phyloP scores from a whole-genome alignment of 1,284 basidiomycete species.

The Acaromyces ingoldii region DNA sequence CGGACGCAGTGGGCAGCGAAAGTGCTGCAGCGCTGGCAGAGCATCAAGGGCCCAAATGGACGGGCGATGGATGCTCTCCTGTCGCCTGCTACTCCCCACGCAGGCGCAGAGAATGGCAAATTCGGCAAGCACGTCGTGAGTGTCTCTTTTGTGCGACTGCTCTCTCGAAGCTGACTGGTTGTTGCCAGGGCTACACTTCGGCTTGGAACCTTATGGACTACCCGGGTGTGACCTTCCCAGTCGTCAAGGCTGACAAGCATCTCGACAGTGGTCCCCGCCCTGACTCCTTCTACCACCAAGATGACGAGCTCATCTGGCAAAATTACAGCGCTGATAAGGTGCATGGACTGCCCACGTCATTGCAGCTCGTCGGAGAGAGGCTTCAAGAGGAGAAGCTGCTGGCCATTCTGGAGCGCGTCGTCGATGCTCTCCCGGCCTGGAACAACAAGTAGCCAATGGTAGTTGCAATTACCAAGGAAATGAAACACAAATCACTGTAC shows the following conservation, averaged over 20 bases:
- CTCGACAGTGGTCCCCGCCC: slow-evolving; percentile 3
- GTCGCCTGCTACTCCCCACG: slow-evolving; percentile 23
- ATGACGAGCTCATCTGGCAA: slow-evolving; percentile 18
- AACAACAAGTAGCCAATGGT: no score
- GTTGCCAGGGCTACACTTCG: slow-evolving; percentile 32
- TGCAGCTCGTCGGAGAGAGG: slow-evolving; percentile 25
- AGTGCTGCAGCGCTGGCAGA: slow-evolving; percentile 12
- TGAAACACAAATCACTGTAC: not conserved
- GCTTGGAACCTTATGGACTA: slow-evolving; percentile 33
- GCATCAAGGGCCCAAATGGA: slow-evolving; percentile 11
- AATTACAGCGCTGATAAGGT: slow-evolving; percentile 18
- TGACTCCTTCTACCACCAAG: slow-evolving; percentile 8
- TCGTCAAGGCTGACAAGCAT: slow-evolving; percentile 16
- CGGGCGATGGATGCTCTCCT: slow-evolving; percentile 22
- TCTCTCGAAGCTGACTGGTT: no score
- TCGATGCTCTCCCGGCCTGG: no score
- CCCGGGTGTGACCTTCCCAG: slow-evolving; percentile 19
- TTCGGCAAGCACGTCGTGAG: slow-evolving; percentile 25
- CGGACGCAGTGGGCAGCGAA: slow-evolving; percentile 21
- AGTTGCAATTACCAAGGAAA: not conserved
- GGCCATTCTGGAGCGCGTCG: slow-evolving; percentile 19
- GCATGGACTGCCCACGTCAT: slow-evolving; percentile 15
- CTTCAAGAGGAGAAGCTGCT: slow-evolving; percentile 22
- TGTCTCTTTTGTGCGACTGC: no score
- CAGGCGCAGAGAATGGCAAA: slow-evolving; percentile 17